Evolutionary conservation across 2,329 filamentous ascomycete genomes (phyloP).

Genomic region (Paracorniculantispora psalliotae): DNA sequence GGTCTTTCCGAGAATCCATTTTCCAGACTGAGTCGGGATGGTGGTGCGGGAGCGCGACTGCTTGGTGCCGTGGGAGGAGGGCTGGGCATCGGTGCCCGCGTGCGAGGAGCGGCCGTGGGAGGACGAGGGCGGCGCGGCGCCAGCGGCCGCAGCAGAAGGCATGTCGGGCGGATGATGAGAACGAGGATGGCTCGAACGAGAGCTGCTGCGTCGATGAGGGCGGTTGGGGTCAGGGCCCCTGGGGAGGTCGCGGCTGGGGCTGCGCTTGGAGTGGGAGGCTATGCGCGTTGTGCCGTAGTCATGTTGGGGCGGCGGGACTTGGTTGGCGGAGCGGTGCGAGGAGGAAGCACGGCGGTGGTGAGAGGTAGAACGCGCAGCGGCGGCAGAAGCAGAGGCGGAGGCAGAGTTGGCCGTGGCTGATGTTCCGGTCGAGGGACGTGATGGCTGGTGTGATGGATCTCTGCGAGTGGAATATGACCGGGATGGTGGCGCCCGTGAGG

Average conservation of each 20-base stretch:
- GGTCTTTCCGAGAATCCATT: slow-evolving; percentile 94
- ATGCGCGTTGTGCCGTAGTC: slow-evolving; percentile 71
- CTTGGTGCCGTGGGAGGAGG: slow-evolving; percentile 37
- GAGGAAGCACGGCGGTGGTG: slow-evolving; percentile 37
- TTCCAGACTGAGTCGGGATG: slow-evolving; percentile 83
- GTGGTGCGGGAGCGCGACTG: slow-evolving; percentile 65
- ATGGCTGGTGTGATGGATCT: slow-evolving; percentile 17
- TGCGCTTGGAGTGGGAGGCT: slow-evolving; percentile 58
- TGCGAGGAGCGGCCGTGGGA: slow-evolving; percentile 41
- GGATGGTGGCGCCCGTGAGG: slow-evolving; percentile 26
- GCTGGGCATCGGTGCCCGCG: slow-evolving; percentile 31
- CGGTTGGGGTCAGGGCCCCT: slow-evolving; percentile 46
- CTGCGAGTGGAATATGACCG: slow-evolving; percentile 29
- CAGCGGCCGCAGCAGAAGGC: slow-evolving; percentile 46
- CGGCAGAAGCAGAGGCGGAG: slow-evolving; percentile 7
- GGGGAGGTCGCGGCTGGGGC: slow-evolving; percentile 59
- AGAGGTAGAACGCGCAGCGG: slow-evolving; percentile 24
- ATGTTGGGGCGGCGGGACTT: slow-evolving; percentile 47
- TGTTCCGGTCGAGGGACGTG: slow-evolving; percentile 21
- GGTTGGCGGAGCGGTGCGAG: slow-evolving; percentile 38
- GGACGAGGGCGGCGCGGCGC: slow-evolving; percentile 46
- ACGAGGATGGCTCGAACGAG: slow-evolving; percentile 39
- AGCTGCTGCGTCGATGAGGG: slow-evolving; percentile 46
- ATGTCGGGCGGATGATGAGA: slow-evolving; percentile 37
- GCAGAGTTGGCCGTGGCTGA: slow-evolving; percentile 14